Conservation (phyloP, 78 protist genomes). For the Kipferlia bialata region DNA sequence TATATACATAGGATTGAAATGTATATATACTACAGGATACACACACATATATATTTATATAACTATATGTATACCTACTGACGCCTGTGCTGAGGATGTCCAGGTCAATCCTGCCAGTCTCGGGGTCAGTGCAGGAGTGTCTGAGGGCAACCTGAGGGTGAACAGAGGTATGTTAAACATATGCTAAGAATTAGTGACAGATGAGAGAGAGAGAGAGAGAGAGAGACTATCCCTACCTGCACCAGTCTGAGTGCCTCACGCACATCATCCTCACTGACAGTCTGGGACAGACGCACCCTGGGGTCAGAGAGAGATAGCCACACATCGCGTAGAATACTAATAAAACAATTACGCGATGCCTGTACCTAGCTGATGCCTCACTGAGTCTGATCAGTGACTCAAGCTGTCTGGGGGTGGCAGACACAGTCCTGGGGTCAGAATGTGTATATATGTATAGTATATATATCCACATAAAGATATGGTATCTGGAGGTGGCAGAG, state of each 20-base stretch:
- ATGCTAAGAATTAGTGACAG: no score
- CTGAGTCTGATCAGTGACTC: slow-evolving; percentile 86
- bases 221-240: no score
- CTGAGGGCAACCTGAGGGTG: no score
- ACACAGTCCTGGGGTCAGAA: slow-evolving; percentile 37
- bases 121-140: slow-evolving; percentile 77
- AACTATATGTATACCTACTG: no score
- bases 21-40: no score
- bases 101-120: slow-evolving; percentile 77
- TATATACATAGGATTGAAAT: no score
- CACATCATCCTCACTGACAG: slow-evolving; percentile 70
- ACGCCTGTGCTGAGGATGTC: slow-evolving; percentile 60
- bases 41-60: no score
- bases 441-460: no score
- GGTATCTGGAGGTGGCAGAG: no score
- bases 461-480: no score
- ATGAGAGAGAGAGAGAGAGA: no score
- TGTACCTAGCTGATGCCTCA: slow-evolving; percentile 68
- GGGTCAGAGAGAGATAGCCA: not conserved
- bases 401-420: slow-evolving; percentile 96
- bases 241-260: slow-evolving; percentile 69
- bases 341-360: slow-evolving; percentile 10
- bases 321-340: not conserved
- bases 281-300: slow-evolving; percentile 8
- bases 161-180: no score